Conservation (phyloP, 2,329 filamentous ascomycete species). For the Gnomoniopsis sp. region DNA sequence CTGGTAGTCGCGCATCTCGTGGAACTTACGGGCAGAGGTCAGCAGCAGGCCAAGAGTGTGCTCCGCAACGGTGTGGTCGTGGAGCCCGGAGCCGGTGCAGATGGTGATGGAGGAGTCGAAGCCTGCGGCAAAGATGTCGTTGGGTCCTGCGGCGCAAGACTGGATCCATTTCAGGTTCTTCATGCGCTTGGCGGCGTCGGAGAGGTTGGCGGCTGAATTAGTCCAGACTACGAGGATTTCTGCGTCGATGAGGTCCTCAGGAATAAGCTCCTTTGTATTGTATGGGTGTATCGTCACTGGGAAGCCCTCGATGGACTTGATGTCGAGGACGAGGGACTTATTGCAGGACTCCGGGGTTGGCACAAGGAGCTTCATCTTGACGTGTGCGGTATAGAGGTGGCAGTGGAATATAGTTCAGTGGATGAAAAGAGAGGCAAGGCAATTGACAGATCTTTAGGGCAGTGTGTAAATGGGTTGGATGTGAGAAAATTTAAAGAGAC, state of each 20-base stretch:
- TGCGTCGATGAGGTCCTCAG: slow-evolving; percentile 56
- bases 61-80: slow-evolving; percentile 64
- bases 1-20: slow-evolving; percentile 63
- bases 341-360: slow-evolving; percentile 46
- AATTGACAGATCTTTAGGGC: too few species aligned
- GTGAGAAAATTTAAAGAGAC: neutral
- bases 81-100: slow-evolving; percentile 60
- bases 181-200: slow-evolving; percentile 52
- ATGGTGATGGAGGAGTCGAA: slow-evolving; percentile 52
- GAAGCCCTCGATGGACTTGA: slow-evolving; percentile 55
- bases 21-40: slow-evolving; percentile 52
- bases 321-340: slow-evolving; percentile 39
- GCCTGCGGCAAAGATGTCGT: slow-evolving; percentile 60
- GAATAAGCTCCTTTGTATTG: slow-evolving; percentile 54
- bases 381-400: neutral
- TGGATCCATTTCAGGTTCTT: slow-evolving; percentile 63
- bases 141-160: slow-evolving; percentile 62
- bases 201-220: slow-evolving; percentile 56
- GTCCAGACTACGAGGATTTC: slow-evolving; percentile 60
- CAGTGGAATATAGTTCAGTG: neutral
- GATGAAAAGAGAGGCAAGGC: neutral
- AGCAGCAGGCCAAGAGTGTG: slow-evolving; percentile 59
- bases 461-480: neutral
- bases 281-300: slow-evolving; percentile 55
- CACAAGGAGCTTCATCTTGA: slow-evolving; percentile 62